phyloP scores from a whole-genome alignment of 768 basidiomycete genomes.

The Russula dissimulans region DNA sequence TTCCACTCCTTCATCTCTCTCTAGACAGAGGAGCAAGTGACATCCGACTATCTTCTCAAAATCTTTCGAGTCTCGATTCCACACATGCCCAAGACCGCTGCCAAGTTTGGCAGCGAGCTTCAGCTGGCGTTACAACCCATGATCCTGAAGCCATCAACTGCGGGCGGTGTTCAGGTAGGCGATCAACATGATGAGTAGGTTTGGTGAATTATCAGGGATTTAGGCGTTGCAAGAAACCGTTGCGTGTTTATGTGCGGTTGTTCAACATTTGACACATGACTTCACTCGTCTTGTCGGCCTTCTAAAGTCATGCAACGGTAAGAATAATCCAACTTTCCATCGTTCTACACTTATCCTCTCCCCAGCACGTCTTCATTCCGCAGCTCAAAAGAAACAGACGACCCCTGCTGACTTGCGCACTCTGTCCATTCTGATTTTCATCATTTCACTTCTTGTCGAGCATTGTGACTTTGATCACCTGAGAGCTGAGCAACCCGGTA shows the following conservation, averaged over 20 bases:
- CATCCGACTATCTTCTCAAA: conserved; percentile 79
- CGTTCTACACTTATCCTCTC: not conserved
- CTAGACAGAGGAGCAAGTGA: conserved; percentile 74
- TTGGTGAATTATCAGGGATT: not conserved
- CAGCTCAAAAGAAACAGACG: conserved; percentile 40
- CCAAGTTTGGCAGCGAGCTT: conserved; percentile 81
- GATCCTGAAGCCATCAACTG: conserved; percentile 75
- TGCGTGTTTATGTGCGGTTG: conserved; percentile 83
- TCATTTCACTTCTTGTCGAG: conserved; percentile 78
- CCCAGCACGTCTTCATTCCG: conserved; percentile 55
- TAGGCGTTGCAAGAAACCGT: conserved; percentile 87
- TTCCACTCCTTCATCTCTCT: not conserved
- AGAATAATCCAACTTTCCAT: conserved; percentile 18
- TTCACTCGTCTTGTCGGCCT: conserved; percentile 68
- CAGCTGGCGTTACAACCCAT: conserved; percentile 78
- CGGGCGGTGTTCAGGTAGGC: conserved; percentile 57
- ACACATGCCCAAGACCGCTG: conserved; percentile 81
- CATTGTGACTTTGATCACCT: conserved; percentile 82
- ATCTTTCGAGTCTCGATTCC: conserved; percentile 83
- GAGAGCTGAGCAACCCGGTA: conserved; percentile 51
- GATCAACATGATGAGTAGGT: not conserved
- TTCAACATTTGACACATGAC: conserved; percentile 81
- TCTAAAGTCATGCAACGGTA: conserved; percentile 79
- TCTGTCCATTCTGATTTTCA: conserved; percentile 67
- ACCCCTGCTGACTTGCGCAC: conserved; percentile 42